phyloP scores from a whole-genome alignment of 768 basidiomycete species.

The Guyanaporus albipodus region DNA sequence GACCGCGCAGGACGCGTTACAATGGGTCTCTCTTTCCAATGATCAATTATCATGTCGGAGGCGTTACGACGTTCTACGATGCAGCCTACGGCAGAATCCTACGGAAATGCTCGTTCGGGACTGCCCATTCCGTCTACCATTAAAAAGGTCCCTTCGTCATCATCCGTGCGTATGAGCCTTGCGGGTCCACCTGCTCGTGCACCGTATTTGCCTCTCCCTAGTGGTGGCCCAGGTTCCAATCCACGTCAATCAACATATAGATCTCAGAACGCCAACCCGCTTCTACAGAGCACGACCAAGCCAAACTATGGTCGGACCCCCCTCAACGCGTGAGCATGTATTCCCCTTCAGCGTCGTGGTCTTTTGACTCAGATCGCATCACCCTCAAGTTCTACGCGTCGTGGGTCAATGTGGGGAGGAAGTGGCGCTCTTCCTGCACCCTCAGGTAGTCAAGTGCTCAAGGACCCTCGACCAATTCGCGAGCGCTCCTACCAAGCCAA shows the following conservation, averaged over 20 bases:
- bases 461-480: conserved; percentile 76
- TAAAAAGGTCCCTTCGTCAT: conserved; percentile 56
- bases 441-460: conserved; percentile 52
- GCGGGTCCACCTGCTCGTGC: conserved; percentile 71
- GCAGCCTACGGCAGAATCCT: conserved; percentile 48
- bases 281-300: conserved; percentile 68
- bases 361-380: conserved; percentile 5
- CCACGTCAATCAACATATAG: conserved; percentile 67
- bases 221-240: conserved; percentile 42
- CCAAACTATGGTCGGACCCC: conserved; percentile 70
- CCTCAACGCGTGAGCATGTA: conserved; percentile 49
- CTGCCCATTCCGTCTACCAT: conserved; percentile 72
- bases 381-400: conserved; percentile 55
- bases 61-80: conserved; percentile 54
- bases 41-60: conserved; percentile 38
- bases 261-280: conserved; percentile 63
- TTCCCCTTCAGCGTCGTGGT: neutral
- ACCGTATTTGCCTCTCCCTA: conserved; percentile 39
- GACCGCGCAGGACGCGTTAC: conserved; percentile 4
- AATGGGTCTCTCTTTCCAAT: neutral
- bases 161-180: conserved; percentile 60
- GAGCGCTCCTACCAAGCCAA: conserved; percentile 69
- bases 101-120: conserved; percentile 53
- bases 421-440: conserved; percentile 42
- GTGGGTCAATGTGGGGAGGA: conserved; percentile 72